Percentiles rank a stretch among this genome's conserved stretches.
These are phyloP conservation scores for Claviceps maximensis DNA, from an alignment of 2,329 filamentous ascomycete species.

Conservation along the genomic window DNA sequence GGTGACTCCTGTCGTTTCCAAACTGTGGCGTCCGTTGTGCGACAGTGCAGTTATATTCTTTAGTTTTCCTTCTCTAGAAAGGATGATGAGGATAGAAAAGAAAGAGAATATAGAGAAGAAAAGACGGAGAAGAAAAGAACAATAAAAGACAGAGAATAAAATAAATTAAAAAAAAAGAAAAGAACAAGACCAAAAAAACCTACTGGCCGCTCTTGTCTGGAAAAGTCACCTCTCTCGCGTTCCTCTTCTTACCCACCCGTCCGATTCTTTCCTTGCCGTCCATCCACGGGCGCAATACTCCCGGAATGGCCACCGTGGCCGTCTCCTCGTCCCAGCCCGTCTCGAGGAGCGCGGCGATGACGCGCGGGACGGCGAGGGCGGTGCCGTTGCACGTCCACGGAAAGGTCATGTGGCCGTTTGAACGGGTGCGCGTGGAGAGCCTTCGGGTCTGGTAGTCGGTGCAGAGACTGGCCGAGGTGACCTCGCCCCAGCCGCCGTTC, in stretches of 20 bases:
- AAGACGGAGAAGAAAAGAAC: too few relatives aligned
- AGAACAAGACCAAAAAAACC: background rate
- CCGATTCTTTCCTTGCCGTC: constrained; percentile 56
- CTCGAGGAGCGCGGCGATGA: constrained; percentile 80
- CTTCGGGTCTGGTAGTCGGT: constrained; percentile 88
- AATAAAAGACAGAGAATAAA: background rate
- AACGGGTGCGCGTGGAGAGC: constrained; percentile 59
- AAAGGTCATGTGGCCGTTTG: constrained; percentile 47
- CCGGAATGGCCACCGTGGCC: constrained; percentile 58
- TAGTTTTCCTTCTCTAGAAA: too few relatives aligned
- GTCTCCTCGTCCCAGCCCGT: constrained; percentile 70
- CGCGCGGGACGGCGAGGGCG: constrained; percentile 77
- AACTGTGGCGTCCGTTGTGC: too few relatives aligned
- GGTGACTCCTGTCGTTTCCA: too few relatives aligned
- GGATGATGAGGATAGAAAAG: too few relatives aligned
- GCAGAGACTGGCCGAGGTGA: constrained; percentile 81
- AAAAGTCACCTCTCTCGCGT: constrained; percentile 2
- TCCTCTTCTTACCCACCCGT: constrained; percentile 13
- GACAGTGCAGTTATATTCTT: too few relatives aligned
- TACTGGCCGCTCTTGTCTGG: background rate
- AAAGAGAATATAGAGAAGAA: too few relatives aligned
- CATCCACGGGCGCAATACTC: constrained; percentile 76
- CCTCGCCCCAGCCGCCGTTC: constrained; percentile 69
- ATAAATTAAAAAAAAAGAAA: too few relatives aligned
- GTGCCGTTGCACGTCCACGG: constrained; percentile 92